A percentile compares a stretch with the other conserved stretches of the same genome.
Evolutionary conservation across 1,284 basidiomycete species (phyloP).

Genomic region (Sanguinoderma infundibulare): DNA sequence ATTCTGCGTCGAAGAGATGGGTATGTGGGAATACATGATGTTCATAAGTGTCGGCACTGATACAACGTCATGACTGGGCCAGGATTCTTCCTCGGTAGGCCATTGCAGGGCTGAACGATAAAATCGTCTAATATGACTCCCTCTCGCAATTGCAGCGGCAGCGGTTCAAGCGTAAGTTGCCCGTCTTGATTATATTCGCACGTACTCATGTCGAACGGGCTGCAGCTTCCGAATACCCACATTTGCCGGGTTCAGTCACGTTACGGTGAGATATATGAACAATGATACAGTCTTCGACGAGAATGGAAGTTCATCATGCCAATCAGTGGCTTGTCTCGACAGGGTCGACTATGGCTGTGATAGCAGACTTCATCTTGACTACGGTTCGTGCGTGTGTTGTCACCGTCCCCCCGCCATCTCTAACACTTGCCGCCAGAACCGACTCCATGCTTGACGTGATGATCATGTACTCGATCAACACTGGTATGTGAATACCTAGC

Average conservation of each 20-base stretch:
- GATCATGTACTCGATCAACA: slow-evolving; percentile 4
- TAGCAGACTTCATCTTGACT: not conserved
- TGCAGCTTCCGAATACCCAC: not conserved
- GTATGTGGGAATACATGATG: too few relatives aligned
- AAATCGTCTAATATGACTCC: too few relatives aligned
- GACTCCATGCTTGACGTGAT: not conserved
- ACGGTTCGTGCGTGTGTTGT: not conserved
- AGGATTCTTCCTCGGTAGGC: too few relatives aligned
- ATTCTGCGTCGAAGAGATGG: too few relatives aligned
- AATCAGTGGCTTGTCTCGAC: not conserved
- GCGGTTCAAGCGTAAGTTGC: not conserved
- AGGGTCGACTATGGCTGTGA: not conserved
- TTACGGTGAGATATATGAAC: not conserved
- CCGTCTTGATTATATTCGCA: not conserved
- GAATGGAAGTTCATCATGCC: too few relatives aligned
- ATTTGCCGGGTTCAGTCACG: not conserved
- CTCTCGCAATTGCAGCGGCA: too few relatives aligned
- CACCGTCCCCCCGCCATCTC: not conserved
- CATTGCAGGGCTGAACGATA: too few relatives aligned
- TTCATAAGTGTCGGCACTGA: too few relatives aligned
- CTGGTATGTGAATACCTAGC: not conserved
- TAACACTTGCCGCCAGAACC: too few relatives aligned
- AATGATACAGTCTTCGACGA: too few relatives aligned
- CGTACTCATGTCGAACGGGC: not conserved
- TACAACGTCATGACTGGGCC: too few relatives aligned